Evolutionary conservation across 2,329 filamentous ascomycete species (phyloP).

Genomic region (Emmonsia crescens): DNA sequence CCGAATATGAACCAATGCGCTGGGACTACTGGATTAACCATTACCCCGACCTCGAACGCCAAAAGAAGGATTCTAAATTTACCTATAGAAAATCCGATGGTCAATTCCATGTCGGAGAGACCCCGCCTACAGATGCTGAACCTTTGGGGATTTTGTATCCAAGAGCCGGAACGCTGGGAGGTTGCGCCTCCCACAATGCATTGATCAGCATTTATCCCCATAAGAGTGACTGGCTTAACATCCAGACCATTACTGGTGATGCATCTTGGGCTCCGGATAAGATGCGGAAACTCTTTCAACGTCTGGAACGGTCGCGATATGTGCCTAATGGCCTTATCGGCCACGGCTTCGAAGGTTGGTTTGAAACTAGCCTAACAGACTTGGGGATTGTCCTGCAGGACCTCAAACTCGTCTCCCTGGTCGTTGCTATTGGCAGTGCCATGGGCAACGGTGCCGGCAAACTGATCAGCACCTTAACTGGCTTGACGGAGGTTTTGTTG

Average conservation of each 20-base stretch:
- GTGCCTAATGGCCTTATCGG: conserved; percentile 32
- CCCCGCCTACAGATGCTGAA: conserved; percentile 40
- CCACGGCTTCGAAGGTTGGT: conserved; percentile 50
- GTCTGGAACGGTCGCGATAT: conserved; percentile 45
- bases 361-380: conserved; percentile 41
- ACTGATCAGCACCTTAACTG: conserved; percentile 31
- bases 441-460: conserved; percentile 35
- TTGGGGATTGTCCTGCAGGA: conserved; percentile 44
- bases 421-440: conserved; percentile 43
- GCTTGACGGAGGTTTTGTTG: conserved; percentile 36
- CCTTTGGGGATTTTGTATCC: conserved; percentile 47
- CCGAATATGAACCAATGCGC: conserved; percentile 44
- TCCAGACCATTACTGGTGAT: conserved; percentile 49
- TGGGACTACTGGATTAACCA: conserved; percentile 58
- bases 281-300: conserved; percentile 46
- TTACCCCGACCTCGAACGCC: conserved; percentile 44
- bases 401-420: conserved; percentile 42
- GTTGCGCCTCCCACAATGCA: conserved; percentile 52
- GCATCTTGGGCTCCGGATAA: conserved; percentile 44
- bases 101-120: conserved; percentile 43
- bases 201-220: conserved; percentile 49
- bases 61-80: conserved; percentile 49
- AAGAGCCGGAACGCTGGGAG: conserved; percentile 45
- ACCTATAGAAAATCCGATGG: conserved; percentile 45
- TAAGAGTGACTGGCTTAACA: conserved; percentile 47